Conservation (phyloP, 106 monocot species). For the Dioscorea zingiberensis region DNA sequence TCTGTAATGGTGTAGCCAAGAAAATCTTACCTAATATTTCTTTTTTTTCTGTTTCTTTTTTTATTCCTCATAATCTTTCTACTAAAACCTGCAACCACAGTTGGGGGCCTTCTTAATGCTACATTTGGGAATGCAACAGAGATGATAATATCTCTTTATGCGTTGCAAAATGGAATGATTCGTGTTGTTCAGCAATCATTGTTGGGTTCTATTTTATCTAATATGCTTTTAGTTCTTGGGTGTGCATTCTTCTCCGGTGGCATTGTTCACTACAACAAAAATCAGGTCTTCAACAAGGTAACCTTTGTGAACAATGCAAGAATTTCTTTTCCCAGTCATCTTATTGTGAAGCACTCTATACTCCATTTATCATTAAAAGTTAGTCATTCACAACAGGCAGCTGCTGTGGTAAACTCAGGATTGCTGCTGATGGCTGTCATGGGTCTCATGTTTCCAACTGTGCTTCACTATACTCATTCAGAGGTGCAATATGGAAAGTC, state of each 20-base stretch:
- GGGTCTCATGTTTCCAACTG: conserved; percentile 91
- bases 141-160: conserved; percentile 97
- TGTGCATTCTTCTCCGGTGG: conserved; percentile 97
- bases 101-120: conserved; percentile 95
- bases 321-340: not conserved
- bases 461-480: conserved; percentile 94
- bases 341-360: not conserved
- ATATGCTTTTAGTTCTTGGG: conserved; percentile 96
- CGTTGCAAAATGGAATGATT: conserved; percentile 86
- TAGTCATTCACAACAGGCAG: conserved; percentile 46
- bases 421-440: conserved; percentile 94
- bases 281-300: conserved; percentile 94
- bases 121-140: conserved; percentile 99
- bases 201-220: conserved; percentile 92
- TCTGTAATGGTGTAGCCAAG: too few relatives aligned
- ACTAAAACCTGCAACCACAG: too few relatives aligned
- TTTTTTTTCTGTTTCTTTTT: too few relatives aligned
- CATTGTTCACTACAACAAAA: conserved; percentile 64
- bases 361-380: conserved; percentile 1
- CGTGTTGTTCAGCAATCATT: conserved; percentile 97
- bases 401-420: conserved; percentile 94
- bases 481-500: conserved; percentile 98
- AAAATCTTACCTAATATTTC: too few relatives aligned
- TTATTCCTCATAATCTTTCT: too few relatives aligned
- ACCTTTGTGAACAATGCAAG: conserved; percentile 2